Conservation (phyloP, 768 basidiomycete genomes). For the Crassisporium funariophilum region DNA sequence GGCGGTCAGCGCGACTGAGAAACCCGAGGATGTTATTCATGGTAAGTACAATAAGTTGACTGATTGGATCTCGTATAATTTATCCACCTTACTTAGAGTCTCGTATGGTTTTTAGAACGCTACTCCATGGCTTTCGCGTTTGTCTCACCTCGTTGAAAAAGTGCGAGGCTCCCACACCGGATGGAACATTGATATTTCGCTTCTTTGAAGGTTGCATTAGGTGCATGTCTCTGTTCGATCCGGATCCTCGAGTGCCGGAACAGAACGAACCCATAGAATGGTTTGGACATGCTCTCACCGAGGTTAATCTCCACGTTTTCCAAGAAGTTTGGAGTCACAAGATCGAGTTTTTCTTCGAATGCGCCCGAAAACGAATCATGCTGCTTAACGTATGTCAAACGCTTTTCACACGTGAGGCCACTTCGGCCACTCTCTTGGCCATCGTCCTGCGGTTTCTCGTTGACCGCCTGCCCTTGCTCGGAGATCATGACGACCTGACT, state of each 20-base stretch:
- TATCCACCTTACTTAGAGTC: conserved; percentile 63
- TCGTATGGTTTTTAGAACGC: conserved; percentile 81
- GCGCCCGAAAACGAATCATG: conserved; percentile 71
- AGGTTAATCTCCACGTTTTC: conserved; percentile 89
- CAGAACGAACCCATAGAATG: conserved; percentile 82
- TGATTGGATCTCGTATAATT: conserved; percentile 11
- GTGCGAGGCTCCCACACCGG: conserved; percentile 74
- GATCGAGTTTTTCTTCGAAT: conserved; percentile 88
- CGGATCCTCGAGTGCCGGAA: conserved; percentile 61
- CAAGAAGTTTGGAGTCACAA: conserved; percentile 96
- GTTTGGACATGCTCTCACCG: conserved; percentile 74
- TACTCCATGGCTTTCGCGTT: conserved; percentile 86
- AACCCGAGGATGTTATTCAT: conserved; percentile 77
- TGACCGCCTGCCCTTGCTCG: conserved; percentile 77
- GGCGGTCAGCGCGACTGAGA: conserved; percentile 77
- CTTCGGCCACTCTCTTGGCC: conserved; percentile 80
- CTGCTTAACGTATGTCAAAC: conserved; percentile 85
- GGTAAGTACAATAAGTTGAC: conserved; percentile 47
- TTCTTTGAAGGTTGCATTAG: conserved; percentile 85
- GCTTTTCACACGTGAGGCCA: conserved; percentile 76
- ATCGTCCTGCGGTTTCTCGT: conserved; percentile 89
- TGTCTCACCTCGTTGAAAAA: conserved; percentile 78
- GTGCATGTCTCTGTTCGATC: conserved; percentile 83
- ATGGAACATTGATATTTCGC: conserved; percentile 84
- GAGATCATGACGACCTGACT: conserved; percentile 80